Conservation (phyloP, 164 flowering plant species). For the Cinnamomum chago region DNA sequence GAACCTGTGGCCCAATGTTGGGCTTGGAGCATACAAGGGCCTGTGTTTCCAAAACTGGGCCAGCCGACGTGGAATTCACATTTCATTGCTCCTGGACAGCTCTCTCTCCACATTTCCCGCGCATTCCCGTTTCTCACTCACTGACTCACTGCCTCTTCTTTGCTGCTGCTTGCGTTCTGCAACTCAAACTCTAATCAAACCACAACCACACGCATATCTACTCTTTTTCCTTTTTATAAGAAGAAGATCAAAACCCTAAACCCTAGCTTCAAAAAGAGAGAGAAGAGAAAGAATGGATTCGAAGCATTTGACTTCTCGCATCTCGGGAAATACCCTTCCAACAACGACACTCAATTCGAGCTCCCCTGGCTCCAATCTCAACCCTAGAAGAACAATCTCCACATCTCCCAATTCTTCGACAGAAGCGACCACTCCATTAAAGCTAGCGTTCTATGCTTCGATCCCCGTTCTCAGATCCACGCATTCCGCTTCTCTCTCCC, state of each 20-base stretch:
- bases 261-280: neutral
- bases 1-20: too few relatives aligned
- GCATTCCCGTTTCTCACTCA: neutral
- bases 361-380: neutral
- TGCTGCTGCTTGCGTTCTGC: neutral
- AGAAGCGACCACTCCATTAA: neutral
- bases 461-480: neutral
- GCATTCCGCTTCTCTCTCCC: neutral
- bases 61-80: too few relatives aligned
- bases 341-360: neutral
- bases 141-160: neutral
- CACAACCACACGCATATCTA: neutral
- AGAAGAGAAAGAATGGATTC: conserved; percentile 6
- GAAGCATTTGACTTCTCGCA: conserved; percentile 21
- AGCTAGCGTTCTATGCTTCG: neutral
- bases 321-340: conserved; percentile 12
- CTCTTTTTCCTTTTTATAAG: neutral
- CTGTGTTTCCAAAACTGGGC: too few relatives aligned
- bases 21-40: too few relatives aligned
- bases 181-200: neutral
- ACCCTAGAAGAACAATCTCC: neutral
- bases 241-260: neutral
- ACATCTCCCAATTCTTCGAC: neutral
- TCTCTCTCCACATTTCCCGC: neutral
- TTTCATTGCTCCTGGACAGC: too few relatives aligned